A percentile compares a stretch with the other conserved stretches of the same genome.
phyloP scores from a whole-genome alignment of 495 filamentous ascomycete genomes.

The Amphirosellinia nigrospora region DNA sequence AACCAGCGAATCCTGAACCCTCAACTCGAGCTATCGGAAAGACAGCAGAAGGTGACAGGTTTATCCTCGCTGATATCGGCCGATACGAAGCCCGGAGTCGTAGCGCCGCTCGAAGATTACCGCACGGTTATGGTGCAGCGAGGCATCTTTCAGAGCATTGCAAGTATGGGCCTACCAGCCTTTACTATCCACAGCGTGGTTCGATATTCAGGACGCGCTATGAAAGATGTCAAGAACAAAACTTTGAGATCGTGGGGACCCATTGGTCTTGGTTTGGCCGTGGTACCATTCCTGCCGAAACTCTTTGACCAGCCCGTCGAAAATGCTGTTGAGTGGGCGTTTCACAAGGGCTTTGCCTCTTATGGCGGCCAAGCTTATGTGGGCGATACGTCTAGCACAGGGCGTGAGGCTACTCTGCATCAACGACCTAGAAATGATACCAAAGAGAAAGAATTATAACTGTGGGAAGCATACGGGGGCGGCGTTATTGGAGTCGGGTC shows the following conservation, averaged over 20 bases:
- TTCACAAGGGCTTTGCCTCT: conserved; percentile 76
- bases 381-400: conserved; percentile 56
- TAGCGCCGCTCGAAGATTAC: conserved; percentile 89
- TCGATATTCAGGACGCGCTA: conserved; percentile 77
- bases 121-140: conserved; percentile 89
- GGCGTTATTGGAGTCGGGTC: conserved; percentile 18
- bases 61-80: conserved; percentile 29
- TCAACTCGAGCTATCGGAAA: conserved; percentile 48
- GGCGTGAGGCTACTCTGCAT: conserved; percentile 60
- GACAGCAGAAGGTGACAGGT: conserved; percentile 46
- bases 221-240: conserved; percentile 79
- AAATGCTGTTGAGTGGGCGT: conserved; percentile 84
- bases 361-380: conserved; percentile 69
- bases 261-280: conserved; percentile 86
- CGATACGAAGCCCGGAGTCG: conserved; percentile 48
- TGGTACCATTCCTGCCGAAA: conserved; percentile 87
- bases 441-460: conserved; percentile 59
- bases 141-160: conserved; percentile 86
- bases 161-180: conserved; percentile 91
- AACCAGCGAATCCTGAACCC: conserved; percentile 70
- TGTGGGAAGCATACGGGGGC: conserved; percentile 10
- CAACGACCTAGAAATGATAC: conserved; percentile 51
- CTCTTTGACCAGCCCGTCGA: conserved; percentile 95
- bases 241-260: conserved; percentile 82
- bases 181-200: conserved; percentile 96